phyloP scores from a whole-genome alignment of 2,329 filamentous ascomycete genomes.

The Alternaria sp. region DNA sequence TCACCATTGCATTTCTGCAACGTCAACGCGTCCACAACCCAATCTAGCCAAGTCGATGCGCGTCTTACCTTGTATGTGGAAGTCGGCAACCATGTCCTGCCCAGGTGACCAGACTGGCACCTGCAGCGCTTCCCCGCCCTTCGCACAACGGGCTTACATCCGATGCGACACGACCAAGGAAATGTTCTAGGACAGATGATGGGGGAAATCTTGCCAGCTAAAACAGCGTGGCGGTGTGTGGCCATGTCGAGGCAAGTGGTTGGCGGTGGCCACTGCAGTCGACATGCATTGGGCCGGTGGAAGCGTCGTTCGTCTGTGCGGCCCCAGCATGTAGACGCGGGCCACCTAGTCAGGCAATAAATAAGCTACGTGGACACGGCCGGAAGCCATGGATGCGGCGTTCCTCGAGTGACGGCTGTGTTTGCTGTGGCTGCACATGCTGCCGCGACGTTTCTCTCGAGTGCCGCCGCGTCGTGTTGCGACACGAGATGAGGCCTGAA shows the following conservation, averaged over 20 bases:
- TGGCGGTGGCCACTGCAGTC: constrained; percentile 5
- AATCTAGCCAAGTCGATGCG: neutral
- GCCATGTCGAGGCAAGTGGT: constrained; percentile 12
- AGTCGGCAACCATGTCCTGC: neutral
- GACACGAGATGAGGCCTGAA: constrained; percentile 21
- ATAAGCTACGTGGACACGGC: constrained; percentile 17
- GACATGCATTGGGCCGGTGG: constrained; percentile 11
- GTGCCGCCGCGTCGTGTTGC: neutral
- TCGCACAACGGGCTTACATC: constrained; percentile 7
- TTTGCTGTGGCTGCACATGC: constrained; percentile 7
- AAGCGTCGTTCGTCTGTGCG: constrained; percentile 17
- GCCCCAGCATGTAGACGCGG: constrained; percentile 17
- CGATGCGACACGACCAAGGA: constrained; percentile 5
- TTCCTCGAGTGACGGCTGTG: constrained; percentile 24
- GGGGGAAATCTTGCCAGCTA: constrained; percentile 6
- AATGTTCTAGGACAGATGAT: constrained; percentile 3
- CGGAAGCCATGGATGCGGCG: constrained; percentile 23
- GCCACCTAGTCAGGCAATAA: constrained; percentile 14
- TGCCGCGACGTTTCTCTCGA: neutral
- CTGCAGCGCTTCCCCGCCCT: constrained; percentile 2
- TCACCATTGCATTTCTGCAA: constrained; percentile 3
- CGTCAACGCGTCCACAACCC: neutral
- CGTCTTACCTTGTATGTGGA: neutral
- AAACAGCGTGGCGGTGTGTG: constrained; percentile 14
- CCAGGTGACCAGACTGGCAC: neutral